phyloP scores from a whole-genome alignment of 2,329 filamentous ascomycete species.

The Ophiosphaerella narmari region DNA sequence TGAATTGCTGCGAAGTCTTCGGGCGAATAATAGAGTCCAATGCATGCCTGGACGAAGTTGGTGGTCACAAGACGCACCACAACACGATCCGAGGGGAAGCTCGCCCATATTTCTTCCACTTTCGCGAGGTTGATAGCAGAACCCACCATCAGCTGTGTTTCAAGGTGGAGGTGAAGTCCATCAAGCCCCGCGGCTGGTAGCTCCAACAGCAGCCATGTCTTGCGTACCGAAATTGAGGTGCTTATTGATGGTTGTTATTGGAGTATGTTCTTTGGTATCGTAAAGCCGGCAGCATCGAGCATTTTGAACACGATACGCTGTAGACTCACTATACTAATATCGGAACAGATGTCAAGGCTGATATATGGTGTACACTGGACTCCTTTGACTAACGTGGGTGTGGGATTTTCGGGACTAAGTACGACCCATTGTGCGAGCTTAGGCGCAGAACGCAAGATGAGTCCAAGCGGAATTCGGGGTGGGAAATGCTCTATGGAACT shows the following conservation, averaged over 20 bases:
- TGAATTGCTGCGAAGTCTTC: conserved; percentile 8
- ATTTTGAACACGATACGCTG: conserved; percentile 25
- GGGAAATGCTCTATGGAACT: conserved; percentile 18
- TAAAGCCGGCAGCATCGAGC: conserved; percentile 16
- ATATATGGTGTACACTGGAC: conserved; percentile 13
- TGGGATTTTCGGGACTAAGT: conserved; percentile 10
- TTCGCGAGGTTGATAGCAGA: conserved; percentile 9
- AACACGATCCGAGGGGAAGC: conserved; percentile 12
- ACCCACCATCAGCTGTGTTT: conserved; percentile 15
- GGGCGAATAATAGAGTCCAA: conserved; percentile 9
- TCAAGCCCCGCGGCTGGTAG: conserved; percentile 19
- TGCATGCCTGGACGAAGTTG: conserved; percentile 19
- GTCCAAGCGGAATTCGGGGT: conserved; percentile 19
- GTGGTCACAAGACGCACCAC: conserved; percentile 18
- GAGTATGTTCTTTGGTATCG: conserved; percentile 4
- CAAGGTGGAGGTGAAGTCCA: conserved; percentile 17
- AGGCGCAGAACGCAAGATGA: conserved; percentile 29
- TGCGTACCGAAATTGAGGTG: conserved; percentile 19
- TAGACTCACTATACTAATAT: conserved; percentile 16
- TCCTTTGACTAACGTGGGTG: background rate
- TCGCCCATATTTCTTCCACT: conserved; percentile 22
- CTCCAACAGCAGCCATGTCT: conserved; percentile 26
- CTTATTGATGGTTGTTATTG: conserved; percentile 5
- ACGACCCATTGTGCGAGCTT: conserved; percentile 22
- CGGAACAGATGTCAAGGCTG: conserved; percentile 26